These are phyloP conservation scores for Clarireedia homoeocarpa DNA, from an alignment of 2,329 filamentous ascomycete species.

Conservation along the genomic window DNA sequence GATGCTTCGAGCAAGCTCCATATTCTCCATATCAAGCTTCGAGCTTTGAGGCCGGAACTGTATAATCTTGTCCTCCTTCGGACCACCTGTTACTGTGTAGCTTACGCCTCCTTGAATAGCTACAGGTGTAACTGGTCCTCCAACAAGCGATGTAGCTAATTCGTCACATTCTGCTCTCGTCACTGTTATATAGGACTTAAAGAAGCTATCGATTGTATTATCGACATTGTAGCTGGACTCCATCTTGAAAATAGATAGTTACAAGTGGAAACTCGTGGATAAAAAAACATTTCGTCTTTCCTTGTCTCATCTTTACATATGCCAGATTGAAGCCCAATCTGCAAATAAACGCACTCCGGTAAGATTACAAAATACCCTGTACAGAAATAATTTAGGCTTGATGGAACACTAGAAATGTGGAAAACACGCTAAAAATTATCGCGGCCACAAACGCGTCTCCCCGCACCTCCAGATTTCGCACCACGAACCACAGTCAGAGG, in stretches of 20 bases:
- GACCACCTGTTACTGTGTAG: neutral
- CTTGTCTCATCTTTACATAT: too few species aligned
- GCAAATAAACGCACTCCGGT: neutral
- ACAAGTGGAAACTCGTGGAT: too few species aligned
- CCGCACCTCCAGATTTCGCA: neutral
- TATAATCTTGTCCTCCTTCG: neutral
- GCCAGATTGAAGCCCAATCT: too few species aligned
- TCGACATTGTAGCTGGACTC: neutral
- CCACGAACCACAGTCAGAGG: neutral
- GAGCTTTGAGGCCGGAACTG: neutral
- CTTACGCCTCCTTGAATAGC: constrained; percentile 2
- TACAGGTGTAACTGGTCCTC: neutral
- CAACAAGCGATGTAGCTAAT: neutral
- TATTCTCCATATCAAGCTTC: neutral
- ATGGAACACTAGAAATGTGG: neutral
- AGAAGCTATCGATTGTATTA: neutral
- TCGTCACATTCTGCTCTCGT: neutral
- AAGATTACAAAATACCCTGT: neutral
- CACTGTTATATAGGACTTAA: neutral
- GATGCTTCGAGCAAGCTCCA: neutral
- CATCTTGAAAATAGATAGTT: too few species aligned
- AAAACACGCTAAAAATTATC: neutral
- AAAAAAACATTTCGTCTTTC: too few species aligned
- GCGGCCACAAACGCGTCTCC: neutral
- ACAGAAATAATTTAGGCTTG: neutral